Base-by-base conservation (phyloP, 345 rosid genomes). In the Toxicodendron radicans region DNA sequence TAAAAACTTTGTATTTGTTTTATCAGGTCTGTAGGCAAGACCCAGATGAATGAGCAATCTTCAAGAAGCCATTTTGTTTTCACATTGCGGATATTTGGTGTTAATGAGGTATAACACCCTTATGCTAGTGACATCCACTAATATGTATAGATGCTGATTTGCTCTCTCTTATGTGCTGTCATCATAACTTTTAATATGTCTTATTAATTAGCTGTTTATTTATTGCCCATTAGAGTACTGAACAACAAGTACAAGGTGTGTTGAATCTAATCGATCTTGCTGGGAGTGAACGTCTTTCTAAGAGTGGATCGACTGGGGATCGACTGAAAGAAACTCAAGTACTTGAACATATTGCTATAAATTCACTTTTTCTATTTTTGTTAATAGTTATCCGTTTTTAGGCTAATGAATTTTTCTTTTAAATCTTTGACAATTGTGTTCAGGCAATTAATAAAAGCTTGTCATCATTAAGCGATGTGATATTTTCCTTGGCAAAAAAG, bases 191-290 rank as follows among this genome's bases (percentile, higher is more conserved):
- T 6, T 13, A 13, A 4, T 18, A 27, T 59, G 21, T 32, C 45
- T 59, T 71, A 27, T 58, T 21, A 64, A 58, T 56, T 69, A 45
- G 70, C 76, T 61, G 70, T 66, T 58, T 45, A 27, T 57, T 65
- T 23, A 0, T 51, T 68, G 13, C 73, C 75, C 53, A 67, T 21
- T 71, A 95, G 99, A 86, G 92, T 83, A 95, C 96, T 5, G 99
- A 95, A 74, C 99, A 95, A 78, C 97, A 93, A 81, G 93, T 90
- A 66, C 99, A 95, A 85, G 96, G 99, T 21, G 87, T 95, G 71
- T 72, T 95, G 88, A 95, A 95, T 89, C 93, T 95, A 51, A 93
- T 95, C 71, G 99, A 95, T 87, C 96, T 95, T 76, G 99, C 99
- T 53, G 99, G 99, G 65, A 95, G 99, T 58, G 99, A 95, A 80